Percentiles rank a stretch among this genome's conserved stretches.
phyloP scores from a whole-genome alignment of 768 basidiomycete species.

The Suillus discolor region DNA sequence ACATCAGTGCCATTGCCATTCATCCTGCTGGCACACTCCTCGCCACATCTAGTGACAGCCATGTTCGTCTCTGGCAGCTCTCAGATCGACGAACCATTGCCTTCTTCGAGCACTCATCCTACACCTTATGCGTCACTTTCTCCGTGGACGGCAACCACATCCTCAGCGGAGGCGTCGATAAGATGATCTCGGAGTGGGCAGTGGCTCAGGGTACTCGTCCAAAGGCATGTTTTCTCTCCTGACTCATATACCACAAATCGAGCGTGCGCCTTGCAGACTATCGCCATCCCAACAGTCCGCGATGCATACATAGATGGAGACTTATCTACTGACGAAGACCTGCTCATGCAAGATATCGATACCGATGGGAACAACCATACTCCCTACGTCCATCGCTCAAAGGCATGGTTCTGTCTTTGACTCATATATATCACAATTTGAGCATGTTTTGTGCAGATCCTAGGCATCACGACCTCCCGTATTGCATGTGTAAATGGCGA shows the following conservation, averaged over 20 bases:
- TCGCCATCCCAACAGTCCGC: too few relatives aligned
- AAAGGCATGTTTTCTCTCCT: too few relatives aligned
- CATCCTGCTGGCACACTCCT: background rate
- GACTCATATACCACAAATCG: too few relatives aligned
- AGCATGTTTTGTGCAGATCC: background rate
- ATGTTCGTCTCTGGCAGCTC: background rate
- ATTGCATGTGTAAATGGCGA: background rate
- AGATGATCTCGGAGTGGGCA: background rate
- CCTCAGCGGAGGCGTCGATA: background rate
- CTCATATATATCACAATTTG: background rate
- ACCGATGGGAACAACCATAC: too few relatives aligned
- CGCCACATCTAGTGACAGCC: background rate
- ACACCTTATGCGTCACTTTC: background rate
- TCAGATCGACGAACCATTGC: background rate
- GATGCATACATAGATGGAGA: too few relatives aligned
- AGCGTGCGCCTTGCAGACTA: too few relatives aligned
- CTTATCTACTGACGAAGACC: too few relatives aligned
- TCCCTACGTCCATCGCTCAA: background rate
- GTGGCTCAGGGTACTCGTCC: background rate
- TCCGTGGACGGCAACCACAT: background rate
- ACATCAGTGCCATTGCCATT: background rate
- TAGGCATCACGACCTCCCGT: background rate
- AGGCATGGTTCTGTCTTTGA: background rate
- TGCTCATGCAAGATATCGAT: too few relatives aligned
- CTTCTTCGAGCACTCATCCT: background rate